Evolutionary conservation across 148 eudicot genomes (phyloP).

Genomic region (Nepenthes gracilis): DNA sequence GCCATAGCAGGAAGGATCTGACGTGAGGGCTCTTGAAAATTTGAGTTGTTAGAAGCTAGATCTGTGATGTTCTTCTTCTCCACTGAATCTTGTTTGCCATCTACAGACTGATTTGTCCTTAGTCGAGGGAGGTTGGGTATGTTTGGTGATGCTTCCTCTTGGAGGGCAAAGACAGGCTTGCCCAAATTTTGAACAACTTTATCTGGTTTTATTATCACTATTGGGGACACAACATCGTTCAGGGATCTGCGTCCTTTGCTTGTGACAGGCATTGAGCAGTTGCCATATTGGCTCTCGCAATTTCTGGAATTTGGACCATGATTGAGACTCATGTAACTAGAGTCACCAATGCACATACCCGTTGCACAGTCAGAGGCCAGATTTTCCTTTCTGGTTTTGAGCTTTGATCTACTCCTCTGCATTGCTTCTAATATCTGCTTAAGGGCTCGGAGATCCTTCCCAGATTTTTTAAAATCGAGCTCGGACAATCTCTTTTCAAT

Average conservation of each 20-base stretch:
- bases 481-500: conserved; percentile 58
- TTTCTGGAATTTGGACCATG: background rate
- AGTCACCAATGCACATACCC: conserved; percentile 13
- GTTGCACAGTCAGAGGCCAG: conserved; percentile 11
- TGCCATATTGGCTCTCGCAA: background rate
- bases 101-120: conserved; percentile 13
- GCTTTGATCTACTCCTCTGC: conserved; percentile 33
- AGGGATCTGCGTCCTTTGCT: background rate
- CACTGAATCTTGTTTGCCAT: conserved; percentile 6
- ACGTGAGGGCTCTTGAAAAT: conserved; percentile 15
- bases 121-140: conserved; percentile 16
- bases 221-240: background rate
- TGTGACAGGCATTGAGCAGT: conserved; percentile 1
- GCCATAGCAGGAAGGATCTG: conserved; percentile 13
- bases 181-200: conserved; percentile 18
- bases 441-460: conserved; percentile 83
- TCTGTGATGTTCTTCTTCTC: conserved; percentile 21
- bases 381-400: conserved; percentile 17
- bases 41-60: conserved; percentile 15
- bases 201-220: conserved; percentile 17
- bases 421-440: conserved; percentile 77
- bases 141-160: conserved; percentile 5
- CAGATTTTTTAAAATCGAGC: conserved; percentile 56
- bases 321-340: conserved; percentile 4
- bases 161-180: conserved; percentile 5